phyloP scores from a whole-genome alignment of 345 rosid species.

The Salix arbutifolia region DNA sequence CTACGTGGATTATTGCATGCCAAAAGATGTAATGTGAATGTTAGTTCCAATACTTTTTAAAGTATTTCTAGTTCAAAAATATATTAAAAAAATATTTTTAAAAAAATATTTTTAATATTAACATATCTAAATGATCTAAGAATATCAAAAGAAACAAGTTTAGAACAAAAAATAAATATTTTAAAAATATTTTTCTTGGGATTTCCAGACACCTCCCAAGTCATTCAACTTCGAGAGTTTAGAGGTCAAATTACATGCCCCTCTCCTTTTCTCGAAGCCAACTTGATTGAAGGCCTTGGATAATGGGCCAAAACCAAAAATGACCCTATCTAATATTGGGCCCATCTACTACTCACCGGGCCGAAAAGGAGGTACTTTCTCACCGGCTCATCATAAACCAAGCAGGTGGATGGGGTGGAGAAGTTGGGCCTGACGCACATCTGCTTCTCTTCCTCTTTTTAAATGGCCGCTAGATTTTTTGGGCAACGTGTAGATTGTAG shows the following conservation, averaged over 20 bases:
- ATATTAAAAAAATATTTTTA: too few relatives aligned
- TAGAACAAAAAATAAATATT: too few relatives aligned
- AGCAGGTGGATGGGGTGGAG: not conserved
- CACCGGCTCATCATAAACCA: not conserved
- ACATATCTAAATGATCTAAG: too few relatives aligned
- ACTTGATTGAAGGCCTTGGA: not conserved
- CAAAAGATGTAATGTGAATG: not conserved
- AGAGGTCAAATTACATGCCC: not conserved
- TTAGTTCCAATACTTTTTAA: too few relatives aligned
- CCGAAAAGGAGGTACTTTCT: not conserved
- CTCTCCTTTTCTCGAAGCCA: not conserved
- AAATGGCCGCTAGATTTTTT: not conserved
- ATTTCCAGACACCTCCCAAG: too few relatives aligned
- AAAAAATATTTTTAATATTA: too few relatives aligned
- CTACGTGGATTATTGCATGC: not conserved
- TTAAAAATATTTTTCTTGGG: too few relatives aligned
- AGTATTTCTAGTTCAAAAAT: too few relatives aligned
- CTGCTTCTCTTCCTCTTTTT: not conserved
- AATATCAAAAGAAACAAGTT: too few relatives aligned
- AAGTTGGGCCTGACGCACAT: not conserved
- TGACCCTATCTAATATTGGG: not conserved
- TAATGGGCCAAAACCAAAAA: not conserved
- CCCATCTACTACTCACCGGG: not conserved
- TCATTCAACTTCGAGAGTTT: not conserved
- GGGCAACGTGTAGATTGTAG: not conserved